Evolutionary conservation across 2,329 filamentous ascomycete genomes (phyloP), one percentile per base, ranked within the genome.

Genomic region (Aspergillus persii): DNA sequence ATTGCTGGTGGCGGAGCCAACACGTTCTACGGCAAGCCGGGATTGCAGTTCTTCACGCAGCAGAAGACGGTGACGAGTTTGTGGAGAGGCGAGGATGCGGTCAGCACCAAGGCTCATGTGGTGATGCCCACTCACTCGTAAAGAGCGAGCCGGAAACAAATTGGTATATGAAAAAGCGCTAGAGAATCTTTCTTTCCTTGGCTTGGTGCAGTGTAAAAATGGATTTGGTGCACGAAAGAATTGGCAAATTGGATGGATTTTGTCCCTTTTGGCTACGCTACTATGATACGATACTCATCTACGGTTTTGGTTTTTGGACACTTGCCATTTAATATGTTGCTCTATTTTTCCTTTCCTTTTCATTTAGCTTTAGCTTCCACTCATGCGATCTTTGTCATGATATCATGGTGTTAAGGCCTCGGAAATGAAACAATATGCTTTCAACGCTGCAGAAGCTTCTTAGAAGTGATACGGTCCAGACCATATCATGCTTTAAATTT

Each of bases 41-140:
- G 94, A 27, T 79, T 99, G 74, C 88, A 90, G 73, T 99, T 99
- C 75, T 98, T 96, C 78, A 99, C 95, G 3, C 95, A 98, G 80
- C 85, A 90, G 73, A 98, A 99, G 90, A 99, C 95, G 2, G 95
- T 99, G 52, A 99, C 95, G 55, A 89, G 91, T 66, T 79, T 96
- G 74, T 99, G 95, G 95, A 86, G 87, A 71, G 87, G 85, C 61
- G 87, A 93, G 71, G 93, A 97, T 79, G 93, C 92, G 0, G 84
- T 95, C 52, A 88, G 87, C 57, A 90, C 88, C 66, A 94, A 93
- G 84, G 93, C 93, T 15, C 86, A 88, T 69, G 92, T 96, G 9
- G 85, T 90, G 62, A 98, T 98, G 94, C 94, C 94, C 23, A 89
- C 85, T 36, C 85, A 89, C 51, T 75, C 68, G n/a, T 73, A 62